phyloP scores from a whole-genome alignment of 2,329 filamentous ascomycete species.

The Epichloe glyceriae region DNA sequence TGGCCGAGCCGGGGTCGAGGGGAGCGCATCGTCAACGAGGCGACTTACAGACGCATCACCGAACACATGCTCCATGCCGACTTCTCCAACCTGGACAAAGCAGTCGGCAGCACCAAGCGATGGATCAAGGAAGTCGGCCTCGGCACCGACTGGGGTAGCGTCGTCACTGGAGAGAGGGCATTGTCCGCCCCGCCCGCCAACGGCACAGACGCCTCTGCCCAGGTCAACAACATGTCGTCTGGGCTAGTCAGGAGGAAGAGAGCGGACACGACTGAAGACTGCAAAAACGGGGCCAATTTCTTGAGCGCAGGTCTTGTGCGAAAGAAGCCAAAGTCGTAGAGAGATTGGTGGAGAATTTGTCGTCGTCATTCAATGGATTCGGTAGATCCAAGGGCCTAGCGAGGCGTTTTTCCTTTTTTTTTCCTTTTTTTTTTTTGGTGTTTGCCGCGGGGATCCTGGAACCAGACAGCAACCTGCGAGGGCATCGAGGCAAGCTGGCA shows the following conservation, averaged over 20 bases:
- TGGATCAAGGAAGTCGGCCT: constrained; percentile 57
- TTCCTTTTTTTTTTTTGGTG: too few species aligned
- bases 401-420: too few species aligned
- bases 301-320: constrained; percentile 36
- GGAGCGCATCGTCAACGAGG: constrained; percentile 47
- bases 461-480: too few species aligned
- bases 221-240: constrained; percentile 35
- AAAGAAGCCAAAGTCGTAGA: constrained; percentile 40
- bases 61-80: constrained; percentile 62
- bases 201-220: constrained; percentile 6
- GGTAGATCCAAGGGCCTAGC: too few species aligned
- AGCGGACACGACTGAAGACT: constrained; percentile 11
- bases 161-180: constrained; percentile 32
- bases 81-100: constrained; percentile 53
- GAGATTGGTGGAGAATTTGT: neutral
- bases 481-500: too few species aligned
- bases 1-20: constrained; percentile 54
- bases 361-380: too few species aligned
- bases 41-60: constrained; percentile 52
- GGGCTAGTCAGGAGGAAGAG: constrained; percentile 36
- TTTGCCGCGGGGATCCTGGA: too few species aligned
- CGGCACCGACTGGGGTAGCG: constrained; percentile 38
- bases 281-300: constrained; percentile 27
- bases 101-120: constrained; percentile 49
- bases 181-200: constrained; percentile 7